Percentiles rank a stretch among this genome's conserved stretches.
phyloP scores from a whole-genome alignment of 805 yeast genomes.

The Ogataea pignaliae region DNA sequence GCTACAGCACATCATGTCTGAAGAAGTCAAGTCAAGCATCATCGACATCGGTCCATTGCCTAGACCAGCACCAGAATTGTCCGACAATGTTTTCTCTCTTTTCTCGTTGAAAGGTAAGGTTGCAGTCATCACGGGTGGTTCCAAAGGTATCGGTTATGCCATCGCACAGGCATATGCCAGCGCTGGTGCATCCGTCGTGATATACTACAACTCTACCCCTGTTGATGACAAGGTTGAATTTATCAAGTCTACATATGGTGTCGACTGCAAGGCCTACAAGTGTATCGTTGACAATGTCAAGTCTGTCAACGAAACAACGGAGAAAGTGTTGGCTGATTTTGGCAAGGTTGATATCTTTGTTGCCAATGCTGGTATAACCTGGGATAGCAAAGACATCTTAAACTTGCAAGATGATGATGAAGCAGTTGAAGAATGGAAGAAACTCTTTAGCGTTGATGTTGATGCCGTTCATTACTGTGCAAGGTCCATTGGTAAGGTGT shows the following conservation, averaged over 20 bases:
- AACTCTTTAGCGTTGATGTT: slow-evolving; percentile 68
- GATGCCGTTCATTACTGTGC: slow-evolving; percentile 81
- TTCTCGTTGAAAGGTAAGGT: slow-evolving; percentile 80
- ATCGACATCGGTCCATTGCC: slow-evolving; percentile 40
- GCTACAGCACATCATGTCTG: not conserved
- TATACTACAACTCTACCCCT: slow-evolving; percentile 60
- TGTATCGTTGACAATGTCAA: slow-evolving; percentile 49
- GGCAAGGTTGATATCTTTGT: slow-evolving; percentile 80
- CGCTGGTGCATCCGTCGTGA: slow-evolving; percentile 82
- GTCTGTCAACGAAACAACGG: slow-evolving; percentile 45
- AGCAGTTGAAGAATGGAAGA: slow-evolving; percentile 61
- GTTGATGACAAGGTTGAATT: slow-evolving; percentile 59
- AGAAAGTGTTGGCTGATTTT: slow-evolving; percentile 57
- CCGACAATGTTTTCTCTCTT: slow-evolving; percentile 53
- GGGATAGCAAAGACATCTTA: slow-evolving; percentile 64
- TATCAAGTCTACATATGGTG: slow-evolving; percentile 53
- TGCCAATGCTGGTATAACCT: slow-evolving; percentile 87
- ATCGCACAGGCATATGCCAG: slow-evolving; percentile 80
- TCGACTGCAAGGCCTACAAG: slow-evolving; percentile 60
- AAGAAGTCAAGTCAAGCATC: slow-evolving; percentile 5
- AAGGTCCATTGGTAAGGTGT: slow-evolving; percentile 65
- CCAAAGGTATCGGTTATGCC: slow-evolving; percentile 79
- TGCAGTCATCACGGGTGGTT: slow-evolving; percentile 80
- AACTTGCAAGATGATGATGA: slow-evolving; percentile 34
- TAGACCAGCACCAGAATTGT: slow-evolving; percentile 45